Evolutionary conservation across 257 asterid species (phyloP), one percentile per base, ranked within the genome.

Genomic region (Linderniella brevidens): DNA sequence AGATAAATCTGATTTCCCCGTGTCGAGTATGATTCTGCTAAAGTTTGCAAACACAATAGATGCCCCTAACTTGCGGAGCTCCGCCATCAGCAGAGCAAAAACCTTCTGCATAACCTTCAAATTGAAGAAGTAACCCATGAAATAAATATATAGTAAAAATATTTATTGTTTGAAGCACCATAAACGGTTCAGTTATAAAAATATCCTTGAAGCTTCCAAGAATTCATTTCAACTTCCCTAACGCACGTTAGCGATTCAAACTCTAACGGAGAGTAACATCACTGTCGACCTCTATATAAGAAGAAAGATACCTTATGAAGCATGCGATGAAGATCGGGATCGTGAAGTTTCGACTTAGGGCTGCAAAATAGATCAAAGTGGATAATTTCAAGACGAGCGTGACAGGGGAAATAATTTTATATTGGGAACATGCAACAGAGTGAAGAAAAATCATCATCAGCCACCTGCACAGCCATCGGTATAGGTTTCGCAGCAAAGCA

Each of bases 401-500:
- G 32, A 25, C 6, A 6, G 32, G 32, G 32, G 32, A 25, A 25
- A 25, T 25, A 25, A 25, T 25, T 25, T 25, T 25, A 25, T 25
- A 25, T 2, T 25, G 32, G 32, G 32, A 25, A 25, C 6, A 25
- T 25, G 32, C 32, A 25, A 25, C 32, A 25, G 32, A 2, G 6
- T 25, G 32, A 25, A 25, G 32, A 25, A 25, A 25, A 25, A 3
- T 6, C 32, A 25, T 25, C 32, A 25, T 37, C 38, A 58, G 66
- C 46, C 53, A 88, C 98, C 98, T 88, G 98, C 98, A 84, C 56
- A 84, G 82, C 98, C 98, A 90, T 54, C 98, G 78, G 72, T 81
- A 81, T 67, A 90, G 70, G 68, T 85, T 82, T 70, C 84, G 96
- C 70, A 90, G 58, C 45, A 85, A 66, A 61, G 87, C 80, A 73